phyloP scores from a whole-genome alignment of 352 stramenopile genomes.

The Phytophthora melonis region DNA sequence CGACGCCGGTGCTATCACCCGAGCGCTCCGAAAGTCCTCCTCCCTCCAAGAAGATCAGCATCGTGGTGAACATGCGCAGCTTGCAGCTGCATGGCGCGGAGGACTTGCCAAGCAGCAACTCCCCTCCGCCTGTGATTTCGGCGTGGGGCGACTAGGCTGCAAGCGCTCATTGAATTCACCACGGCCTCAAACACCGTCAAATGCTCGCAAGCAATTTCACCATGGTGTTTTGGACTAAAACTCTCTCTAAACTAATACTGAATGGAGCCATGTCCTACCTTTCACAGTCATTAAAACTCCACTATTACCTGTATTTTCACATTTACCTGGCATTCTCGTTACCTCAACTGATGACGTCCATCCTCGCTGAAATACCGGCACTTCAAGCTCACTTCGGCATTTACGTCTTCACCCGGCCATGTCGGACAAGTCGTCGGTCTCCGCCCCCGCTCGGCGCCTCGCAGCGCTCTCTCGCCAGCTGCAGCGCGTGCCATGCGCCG shows the following conservation, averaged over 20 bases:
- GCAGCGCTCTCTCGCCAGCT: constrained; percentile 64
- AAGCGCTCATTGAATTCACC: neutral
- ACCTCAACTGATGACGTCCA: neutral
- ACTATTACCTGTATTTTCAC: neutral
- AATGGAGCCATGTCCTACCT: too few relatives aligned
- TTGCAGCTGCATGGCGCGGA: constrained; percentile 32
- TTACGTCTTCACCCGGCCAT: constrained; percentile 21
- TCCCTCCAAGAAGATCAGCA: constrained; percentile 43
- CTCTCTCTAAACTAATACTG: neutral
- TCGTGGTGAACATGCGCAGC: constrained; percentile 56
- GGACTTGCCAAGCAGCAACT: neutral
- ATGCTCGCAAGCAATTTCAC: neutral
- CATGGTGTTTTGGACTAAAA: neutral
- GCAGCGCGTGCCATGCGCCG: constrained; percentile 34
- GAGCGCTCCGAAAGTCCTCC: constrained; percentile 15
- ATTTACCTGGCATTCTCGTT: neutral
- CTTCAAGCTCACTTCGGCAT: constrained; percentile 26
- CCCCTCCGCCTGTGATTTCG: constrained; percentile 10
- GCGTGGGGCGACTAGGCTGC: constrained; percentile 19
- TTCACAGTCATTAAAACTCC: neutral
- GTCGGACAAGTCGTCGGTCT: constrained; percentile 33
- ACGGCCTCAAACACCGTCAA: constrained; percentile 2
- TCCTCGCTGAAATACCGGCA: neutral
- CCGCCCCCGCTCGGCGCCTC: constrained; percentile 49
- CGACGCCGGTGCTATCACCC: constrained; percentile 14